A percentile compares a stretch with the other conserved stretches of the same genome.
Conservation (phyloP, 108 stramenopile genomes). For the Poteriospumella lacustris region DNA sequence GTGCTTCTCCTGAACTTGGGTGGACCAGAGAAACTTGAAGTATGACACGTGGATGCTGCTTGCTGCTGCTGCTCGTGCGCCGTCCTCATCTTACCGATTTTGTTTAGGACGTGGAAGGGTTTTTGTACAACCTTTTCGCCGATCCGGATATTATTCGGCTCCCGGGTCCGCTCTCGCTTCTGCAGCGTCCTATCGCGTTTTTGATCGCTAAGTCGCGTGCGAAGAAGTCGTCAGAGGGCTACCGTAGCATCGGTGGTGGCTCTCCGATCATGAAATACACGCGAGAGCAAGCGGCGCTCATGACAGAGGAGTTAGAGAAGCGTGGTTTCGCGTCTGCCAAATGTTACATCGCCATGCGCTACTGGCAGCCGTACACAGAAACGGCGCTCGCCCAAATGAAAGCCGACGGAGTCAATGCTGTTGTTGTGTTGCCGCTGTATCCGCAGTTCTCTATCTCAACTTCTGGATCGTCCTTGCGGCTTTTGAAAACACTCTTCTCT, state of each 20-base stretch:
- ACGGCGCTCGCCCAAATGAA: conserved; percentile 75
- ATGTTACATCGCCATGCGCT: conserved; percentile 95
- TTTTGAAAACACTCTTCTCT: neutral
- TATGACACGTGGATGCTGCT: conserved; percentile 63
- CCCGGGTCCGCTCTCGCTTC: conserved; percentile 64
- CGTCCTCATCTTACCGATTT: neutral
- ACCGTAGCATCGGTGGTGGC: conserved; percentile 91
- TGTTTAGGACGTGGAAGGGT: conserved; percentile 18
- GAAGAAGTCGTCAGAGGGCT: conserved; percentile 82
- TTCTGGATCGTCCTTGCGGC: conserved; percentile 69
- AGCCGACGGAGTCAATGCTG: conserved; percentile 69
- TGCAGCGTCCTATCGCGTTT: conserved; percentile 71
- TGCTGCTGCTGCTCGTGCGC: neutral
- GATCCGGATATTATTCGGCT: conserved; percentile 96
- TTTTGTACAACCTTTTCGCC: conserved; percentile 89
- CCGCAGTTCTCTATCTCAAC: conserved; percentile 95
- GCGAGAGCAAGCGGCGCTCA: conserved; percentile 62
- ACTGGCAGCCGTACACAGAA: conserved; percentile 96
- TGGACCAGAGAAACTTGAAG: conserved; percentile 80
- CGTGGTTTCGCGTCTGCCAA: conserved; percentile 48
- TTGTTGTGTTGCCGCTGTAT: conserved; percentile 85
- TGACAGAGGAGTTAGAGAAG: conserved; percentile 44
- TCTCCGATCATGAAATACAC: conserved; percentile 88
- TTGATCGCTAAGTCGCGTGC: conserved; percentile 59
- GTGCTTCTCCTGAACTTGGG: conserved; percentile 88